Percentiles rank a stretch among this genome's conserved stretches.
phyloP scores from a whole-genome alignment of 2,329 filamentous ascomycete genomes.

The Penicillium concentricum region DNA sequence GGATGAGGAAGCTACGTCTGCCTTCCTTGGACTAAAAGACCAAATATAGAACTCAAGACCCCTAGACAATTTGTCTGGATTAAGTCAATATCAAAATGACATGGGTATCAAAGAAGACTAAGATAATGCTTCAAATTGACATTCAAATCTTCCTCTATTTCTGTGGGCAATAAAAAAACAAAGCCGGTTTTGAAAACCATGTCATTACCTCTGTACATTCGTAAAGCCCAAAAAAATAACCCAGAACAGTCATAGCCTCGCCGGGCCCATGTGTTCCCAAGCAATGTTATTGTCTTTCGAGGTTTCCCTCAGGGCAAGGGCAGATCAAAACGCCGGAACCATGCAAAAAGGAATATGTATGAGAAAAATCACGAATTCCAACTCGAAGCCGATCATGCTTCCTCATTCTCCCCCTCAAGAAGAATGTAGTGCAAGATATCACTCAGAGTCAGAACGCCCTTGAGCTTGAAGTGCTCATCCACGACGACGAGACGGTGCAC shows the following conservation, averaged over 20 bases:
- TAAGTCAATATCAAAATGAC: no score
- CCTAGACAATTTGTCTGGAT: no score
- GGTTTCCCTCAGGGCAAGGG: conserved; percentile 7
- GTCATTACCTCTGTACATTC: conserved; percentile 33
- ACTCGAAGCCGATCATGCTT: conserved; percentile 31
- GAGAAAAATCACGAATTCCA: not conserved
- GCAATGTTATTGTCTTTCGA: not conserved
- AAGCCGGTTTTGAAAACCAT: conserved; percentile 20
- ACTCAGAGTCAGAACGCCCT: conserved; percentile 87
- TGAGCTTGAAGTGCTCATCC: conserved; percentile 81
- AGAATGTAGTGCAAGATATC: conserved; percentile 96
- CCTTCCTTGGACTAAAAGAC: no score
- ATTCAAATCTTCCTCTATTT: conserved; percentile 30
- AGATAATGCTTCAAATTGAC: conserved; percentile 4
- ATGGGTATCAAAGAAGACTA: no score
- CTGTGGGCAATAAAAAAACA: conserved; percentile 20
- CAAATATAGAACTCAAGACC: no score
- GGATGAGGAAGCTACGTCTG: conserved; percentile 1
- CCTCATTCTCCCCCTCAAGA: conserved; percentile 70
- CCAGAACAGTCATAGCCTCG: conserved; percentile 3
- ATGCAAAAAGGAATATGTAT: conserved; percentile 34
- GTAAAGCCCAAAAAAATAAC: conserved; percentile 16
- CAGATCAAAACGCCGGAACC: conserved; percentile 32
- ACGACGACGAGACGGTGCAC: conserved; percentile 93
- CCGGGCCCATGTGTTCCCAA: conserved; percentile 2